Percentiles rank a stretch among this genome's conserved stretches.
These are phyloP conservation scores for Trametes hirsuta DNA, from an alignment of 1,284 basidiomycete species.

Conservation along the genomic window DNA sequence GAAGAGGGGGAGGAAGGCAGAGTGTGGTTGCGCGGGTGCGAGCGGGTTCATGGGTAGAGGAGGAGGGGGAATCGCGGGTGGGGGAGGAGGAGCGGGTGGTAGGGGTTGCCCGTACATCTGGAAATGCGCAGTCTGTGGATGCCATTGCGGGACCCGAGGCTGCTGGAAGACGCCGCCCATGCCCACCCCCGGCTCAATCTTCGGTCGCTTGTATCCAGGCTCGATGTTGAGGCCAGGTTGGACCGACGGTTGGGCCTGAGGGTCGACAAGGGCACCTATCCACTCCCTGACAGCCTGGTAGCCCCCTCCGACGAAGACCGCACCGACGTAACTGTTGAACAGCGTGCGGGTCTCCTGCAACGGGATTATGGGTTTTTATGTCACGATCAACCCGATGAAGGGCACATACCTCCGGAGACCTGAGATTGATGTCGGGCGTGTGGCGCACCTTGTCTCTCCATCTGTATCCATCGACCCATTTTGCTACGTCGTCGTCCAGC, in stretches of 20 bases:
- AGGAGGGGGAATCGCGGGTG: conserved; percentile 36
- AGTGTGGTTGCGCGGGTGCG: conserved; percentile 57
- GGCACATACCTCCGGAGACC: conserved; percentile 50
- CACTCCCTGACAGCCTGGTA: conserved; percentile 55
- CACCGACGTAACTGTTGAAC: conserved; percentile 71
- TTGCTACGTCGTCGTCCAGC: conserved; percentile 50
- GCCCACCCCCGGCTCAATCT: conserved; percentile 24
- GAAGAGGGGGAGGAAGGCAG: conserved; percentile 69
- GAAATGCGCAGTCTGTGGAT: conserved; percentile 14
- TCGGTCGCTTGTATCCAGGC: conserved; percentile 30
- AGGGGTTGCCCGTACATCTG: conserved; percentile 1
- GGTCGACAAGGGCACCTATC: conserved; percentile 46
- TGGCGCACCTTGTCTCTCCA: conserved; percentile 62
- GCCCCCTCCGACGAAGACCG: conserved; percentile 60
- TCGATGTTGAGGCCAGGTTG: conserved; percentile 21
- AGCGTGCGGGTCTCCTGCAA: conserved; percentile 58
- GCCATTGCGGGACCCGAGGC: neutral
- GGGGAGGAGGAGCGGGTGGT: conserved; percentile 27
- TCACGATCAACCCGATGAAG: conserved; percentile 6
- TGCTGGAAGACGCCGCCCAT: conserved; percentile 3
- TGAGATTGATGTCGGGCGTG: conserved; percentile 45
- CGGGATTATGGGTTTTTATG: conserved; percentile 2
- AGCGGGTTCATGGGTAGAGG: conserved; percentile 51
- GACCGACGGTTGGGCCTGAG: conserved; percentile 35
- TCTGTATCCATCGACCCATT: conserved; percentile 61